phyloP scores from a whole-genome alignment of 1,284 basidiomycete genomes.

The Cryptococcus maquisensis region DNA sequence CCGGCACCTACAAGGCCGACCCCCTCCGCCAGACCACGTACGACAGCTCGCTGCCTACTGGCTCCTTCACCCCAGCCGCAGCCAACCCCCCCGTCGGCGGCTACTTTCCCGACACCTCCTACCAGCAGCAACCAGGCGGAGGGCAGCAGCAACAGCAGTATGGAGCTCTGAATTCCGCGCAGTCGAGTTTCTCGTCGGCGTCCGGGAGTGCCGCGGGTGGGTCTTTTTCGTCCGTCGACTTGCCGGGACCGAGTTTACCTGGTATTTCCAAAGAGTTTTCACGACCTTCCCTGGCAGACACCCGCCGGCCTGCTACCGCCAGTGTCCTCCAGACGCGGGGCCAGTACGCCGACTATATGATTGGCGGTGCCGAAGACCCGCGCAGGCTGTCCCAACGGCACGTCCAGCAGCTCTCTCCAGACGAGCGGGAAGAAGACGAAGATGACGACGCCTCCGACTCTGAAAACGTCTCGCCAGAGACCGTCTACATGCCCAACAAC shows the following conservation, averaged over 20 bases:
- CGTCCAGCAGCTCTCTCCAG: conserved; percentile 1
- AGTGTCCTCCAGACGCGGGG: conserved; percentile 28
- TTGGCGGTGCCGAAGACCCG: conserved; percentile 8
- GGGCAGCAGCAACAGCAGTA: too few relatives aligned
- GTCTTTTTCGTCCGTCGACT: conserved; percentile 35
- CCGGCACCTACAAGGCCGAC: conserved; percentile 13
- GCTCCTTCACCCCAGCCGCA: conserved; percentile 5
- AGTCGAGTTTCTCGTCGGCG: conserved; percentile 21
- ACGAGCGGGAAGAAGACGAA: not conserved
- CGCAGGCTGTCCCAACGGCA: not conserved
- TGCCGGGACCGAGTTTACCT: conserved; percentile 22
- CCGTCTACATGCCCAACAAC: not conserved
- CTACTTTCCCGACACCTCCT: not conserved
- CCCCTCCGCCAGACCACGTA: conserved; percentile 5
- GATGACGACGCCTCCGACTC: not conserved
- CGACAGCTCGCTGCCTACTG: conserved; percentile 5
- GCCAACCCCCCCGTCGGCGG: not conserved
- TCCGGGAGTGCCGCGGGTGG: conserved; percentile 22
- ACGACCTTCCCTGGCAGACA: conserved; percentile 31
- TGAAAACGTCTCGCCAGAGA: conserved; percentile 10
- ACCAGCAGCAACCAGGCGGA: too few relatives aligned
- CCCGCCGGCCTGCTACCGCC: conserved; percentile 42
- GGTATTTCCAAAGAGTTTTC: conserved; percentile 46
- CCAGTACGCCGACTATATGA: conserved; percentile 12
- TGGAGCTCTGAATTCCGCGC: too few relatives aligned